Conservation (phyloP, 495 filamentous ascomycete genomes). For the Aspergillus steynii region DNA sequence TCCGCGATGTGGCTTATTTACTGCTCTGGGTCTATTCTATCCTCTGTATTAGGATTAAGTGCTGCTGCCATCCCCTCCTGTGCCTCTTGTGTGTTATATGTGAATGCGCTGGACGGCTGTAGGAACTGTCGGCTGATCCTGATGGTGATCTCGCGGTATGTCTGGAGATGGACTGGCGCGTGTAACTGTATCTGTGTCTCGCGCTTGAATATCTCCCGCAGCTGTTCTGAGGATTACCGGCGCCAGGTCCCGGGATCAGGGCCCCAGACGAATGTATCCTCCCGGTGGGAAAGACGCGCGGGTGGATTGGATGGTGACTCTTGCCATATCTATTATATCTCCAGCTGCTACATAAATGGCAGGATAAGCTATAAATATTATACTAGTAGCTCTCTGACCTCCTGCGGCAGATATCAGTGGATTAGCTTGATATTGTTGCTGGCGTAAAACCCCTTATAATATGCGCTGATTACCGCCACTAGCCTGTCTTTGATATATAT, state of each 20-base stretch:
- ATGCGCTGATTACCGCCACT: not conserved
- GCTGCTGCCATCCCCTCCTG: not conserved
- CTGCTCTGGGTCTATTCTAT: not conserved
- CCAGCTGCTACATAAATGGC: slow-evolving; percentile 23
- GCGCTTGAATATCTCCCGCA: slow-evolving; percentile 6
- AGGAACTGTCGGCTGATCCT: slow-evolving; percentile 13
- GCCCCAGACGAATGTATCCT: slow-evolving; percentile 1
- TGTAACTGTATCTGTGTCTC: not conserved
- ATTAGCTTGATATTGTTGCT: slow-evolving; percentile 18
- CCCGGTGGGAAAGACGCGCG: not conserved
- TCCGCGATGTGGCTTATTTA: slow-evolving; percentile 12
- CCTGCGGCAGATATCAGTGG: slow-evolving; percentile 18
- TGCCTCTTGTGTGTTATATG: not conserved
- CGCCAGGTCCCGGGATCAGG: slow-evolving; percentile 6
- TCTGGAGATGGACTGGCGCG: not conserved
- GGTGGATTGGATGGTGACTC: not conserved
- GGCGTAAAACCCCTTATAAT: slow-evolving; percentile 7
- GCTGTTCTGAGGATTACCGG: not conserved
- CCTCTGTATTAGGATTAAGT: not conserved
- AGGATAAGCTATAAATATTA: slow-evolving; percentile 25
- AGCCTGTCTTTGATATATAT: slow-evolving; percentile 6
- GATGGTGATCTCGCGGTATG: slow-evolving; percentile 14
- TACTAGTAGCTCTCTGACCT: slow-evolving; percentile 22
- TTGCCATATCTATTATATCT: not conserved
- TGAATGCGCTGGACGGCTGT: not conserved